Base-by-base conservation (phyloP, 176 grass and related monocot genomes). In the Echinochloa phyllopogon region DNA sequence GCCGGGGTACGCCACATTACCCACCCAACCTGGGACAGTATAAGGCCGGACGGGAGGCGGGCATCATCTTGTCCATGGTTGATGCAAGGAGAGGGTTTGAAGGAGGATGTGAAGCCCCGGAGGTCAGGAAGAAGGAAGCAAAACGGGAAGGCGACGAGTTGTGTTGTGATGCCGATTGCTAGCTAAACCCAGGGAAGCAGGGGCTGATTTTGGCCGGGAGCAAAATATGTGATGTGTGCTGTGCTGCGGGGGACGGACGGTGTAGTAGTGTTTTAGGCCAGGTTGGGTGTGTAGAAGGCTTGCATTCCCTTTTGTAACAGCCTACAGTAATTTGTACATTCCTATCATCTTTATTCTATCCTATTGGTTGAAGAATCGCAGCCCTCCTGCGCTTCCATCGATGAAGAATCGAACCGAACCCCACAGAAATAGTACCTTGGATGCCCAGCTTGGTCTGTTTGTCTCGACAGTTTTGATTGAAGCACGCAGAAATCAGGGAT, bases 231-330 rank as follows among this genome's bases (percentile, higher is more conserved):
- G 44, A 1, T 56, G 51, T 33, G 29, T 33, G 29, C 29, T 33
- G 36, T 36, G 48, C 42, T 8, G 42, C 1, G 48, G 48, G 4
- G 1, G 4, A 27, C 25, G 60, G 60, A 29, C 60, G 6, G 64
- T 89, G 74, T 58, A 66, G 63, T 55, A 69, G 69, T 8, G 69
- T 8, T 24, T 5, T 76, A 69, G 64, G 55, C 78, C 3, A 72
- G 15, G 27, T 82, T 77, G 72, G 75, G 59, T 69, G 55, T 72
- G 78, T 83, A 60, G 73, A 65, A 78, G 73, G 73, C 78, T 61
- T 48, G 73, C 78, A 69, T 48, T 59, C 88, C 84, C 50, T 59
- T 86, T 79, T 86, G 66, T 86, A 87, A 74, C 79, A 83, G 48
- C 74, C 84, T 74, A 77, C 29, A 33, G 29, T 33, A 33, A 83